Percentiles rank a stretch among this genome's conserved stretches.
Evolutionary conservation across 2,329 filamentous ascomycete species (phyloP).

Genomic region (Nemania sp.): DNA sequence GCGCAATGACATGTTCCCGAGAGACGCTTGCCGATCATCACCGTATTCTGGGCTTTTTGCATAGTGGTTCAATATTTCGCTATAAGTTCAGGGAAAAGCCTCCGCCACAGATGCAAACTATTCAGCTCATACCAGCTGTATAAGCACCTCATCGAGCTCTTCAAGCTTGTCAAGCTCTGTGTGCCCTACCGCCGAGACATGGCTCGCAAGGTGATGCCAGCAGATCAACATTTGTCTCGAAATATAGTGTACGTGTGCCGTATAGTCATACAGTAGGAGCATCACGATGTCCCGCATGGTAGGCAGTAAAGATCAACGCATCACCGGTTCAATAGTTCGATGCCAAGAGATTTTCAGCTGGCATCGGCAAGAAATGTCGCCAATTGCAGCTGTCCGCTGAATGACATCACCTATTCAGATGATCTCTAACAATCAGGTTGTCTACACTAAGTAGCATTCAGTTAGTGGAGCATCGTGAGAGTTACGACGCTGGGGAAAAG

Average conservation of each 20-base stretch:
- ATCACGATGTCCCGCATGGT: not conserved
- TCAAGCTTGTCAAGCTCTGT: not conserved
- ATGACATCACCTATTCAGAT: constrained; percentile 15
- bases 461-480: too few relatives aligned
- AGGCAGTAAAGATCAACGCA: not conserved
- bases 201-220: not conserved
- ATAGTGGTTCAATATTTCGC: not conserved
- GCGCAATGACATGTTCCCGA: constrained; percentile 7
- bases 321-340: not conserved
- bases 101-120: constrained; percentile 3
- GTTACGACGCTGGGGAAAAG: too few relatives aligned
- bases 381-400: not conserved
- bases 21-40: constrained; percentile 14
- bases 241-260: not conserved
- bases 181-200: constrained; percentile 10
- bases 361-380: not conserved
- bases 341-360: not conserved
- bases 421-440: too few relatives aligned
- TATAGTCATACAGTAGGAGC: not conserved
- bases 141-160: not conserved
- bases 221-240: constrained; percentile 1
- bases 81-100: too few relatives aligned
- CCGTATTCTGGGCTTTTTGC: constrained; percentile 1
- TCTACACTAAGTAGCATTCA: too few relatives aligned
- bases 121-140: not conserved